Evolutionary conservation across 805 yeast genomes (phyloP), one percentile per base, ranked within the genome.

Genomic region (Blastobotrys parvus): DNA sequence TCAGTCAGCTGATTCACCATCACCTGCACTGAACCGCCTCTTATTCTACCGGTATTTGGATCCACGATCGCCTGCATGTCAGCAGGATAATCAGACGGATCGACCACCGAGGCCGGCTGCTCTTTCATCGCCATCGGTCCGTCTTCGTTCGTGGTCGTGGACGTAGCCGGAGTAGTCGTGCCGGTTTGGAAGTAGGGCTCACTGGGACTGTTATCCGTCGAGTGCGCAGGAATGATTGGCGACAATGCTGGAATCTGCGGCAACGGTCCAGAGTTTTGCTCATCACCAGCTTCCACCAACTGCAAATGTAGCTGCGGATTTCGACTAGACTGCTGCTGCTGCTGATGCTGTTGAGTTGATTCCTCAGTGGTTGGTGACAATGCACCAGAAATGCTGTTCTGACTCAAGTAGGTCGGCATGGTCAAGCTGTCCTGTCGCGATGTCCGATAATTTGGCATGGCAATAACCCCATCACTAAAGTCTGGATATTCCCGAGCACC

Each of bases 21-120:
- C 3, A 58, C 61, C 18, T 49, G 50, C n/a, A 61, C 34, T 1
- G 67, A 50, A 5, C 64, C 67, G 3, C 63, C 68, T 3, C 61
- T 53, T 3, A 63, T 52, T 18, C 44, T 38, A 18, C 53, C 62
- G 21, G 42, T 39, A 20, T 48, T 47, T n/a, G 52, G 47, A 30
- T 51, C 54, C 10, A 21, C 27, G 11, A 48, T 15, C 29, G 45
- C 32, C 21, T 44, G 41, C 25, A 11, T 22, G 29, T 43, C 44
- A 3, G 37, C 39, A 13, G 43, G 38, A n/a, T 33, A 34, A 16
- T 23, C 38, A 7, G 30, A 21, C 16, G 32, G 13, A 18, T 40
- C 43, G 15, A 40, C 30, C 13, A 40, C 30, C 4, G 6, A 17
- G 10, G 27, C 32, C 29, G 20, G 35, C 23, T 41, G 13, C 20